Evolutionary conservation across 2,329 filamentous ascomycete species (phyloP), one percentile per base, ranked within the genome.

Genomic region (Alternaria longipes): DNA sequence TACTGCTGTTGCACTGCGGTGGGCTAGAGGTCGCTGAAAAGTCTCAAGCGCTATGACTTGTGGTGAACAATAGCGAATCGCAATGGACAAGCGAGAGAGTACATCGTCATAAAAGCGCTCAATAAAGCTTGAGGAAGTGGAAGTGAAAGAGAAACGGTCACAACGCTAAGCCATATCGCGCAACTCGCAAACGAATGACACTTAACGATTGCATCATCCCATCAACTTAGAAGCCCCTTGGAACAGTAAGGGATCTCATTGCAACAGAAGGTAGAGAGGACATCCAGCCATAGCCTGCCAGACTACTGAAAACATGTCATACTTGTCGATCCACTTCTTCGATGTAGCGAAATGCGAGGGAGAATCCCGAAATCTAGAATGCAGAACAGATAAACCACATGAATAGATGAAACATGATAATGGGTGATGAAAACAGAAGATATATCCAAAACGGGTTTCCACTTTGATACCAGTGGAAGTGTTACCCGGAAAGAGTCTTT

Each of bases 191-290:
- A 22, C 8, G 5, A 24, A 24, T 11, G 22, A 4, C 30, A 24
- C 32, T 38, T 32, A 20, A 14, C 8, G 8, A 50, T n/a, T 11
- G 8, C 30, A 34, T 18, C 3, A n/a, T 38, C 7, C 3, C 20
- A 24, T 5, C 20, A 8, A 24, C 6, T 2, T 1, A 36, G 20
- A 30, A 34, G 34, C 5, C 46, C 46, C 5, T 50, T 32, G n/a
- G 7, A 3, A 36, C 14, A n/a, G 3, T 3, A 11, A 18, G 22
- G 3, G 20, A 5, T 0, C 0, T 8, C 2, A 6, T 26, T n/a
- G 30, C 20, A n/a, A n/a, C 24, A 38, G 30, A 36, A 16, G 22
- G 36, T 36, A 24, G 8, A 24, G 20, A 18, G 0, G 20, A 36
- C 20, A 20, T 4, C 14, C 16, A 36, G 5, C 16, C 6, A 32